These are phyloP conservation scores for Thraustochytrium sp. DNA, from an alignment of 352 stramenopile species.

Conservation along the genomic window DNA sequence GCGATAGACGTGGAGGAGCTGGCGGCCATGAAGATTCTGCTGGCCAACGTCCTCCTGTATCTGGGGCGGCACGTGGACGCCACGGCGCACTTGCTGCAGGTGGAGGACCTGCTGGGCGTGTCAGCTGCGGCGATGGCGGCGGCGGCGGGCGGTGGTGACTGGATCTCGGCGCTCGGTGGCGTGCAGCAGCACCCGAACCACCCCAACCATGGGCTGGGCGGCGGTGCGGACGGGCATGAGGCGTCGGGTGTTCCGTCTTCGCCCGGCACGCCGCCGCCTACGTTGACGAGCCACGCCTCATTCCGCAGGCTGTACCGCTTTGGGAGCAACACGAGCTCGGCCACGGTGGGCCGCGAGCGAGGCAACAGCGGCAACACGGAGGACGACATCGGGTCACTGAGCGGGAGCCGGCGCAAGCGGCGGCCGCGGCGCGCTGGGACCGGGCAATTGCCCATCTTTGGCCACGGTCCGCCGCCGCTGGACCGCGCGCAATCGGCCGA, in stretches of 20 bases:
- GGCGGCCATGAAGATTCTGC: constrained; percentile 26
- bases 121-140: neutral
- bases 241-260: too few species aligned
- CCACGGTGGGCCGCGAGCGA: too few species aligned
- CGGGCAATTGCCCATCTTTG: too few species aligned
- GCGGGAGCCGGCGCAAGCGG: too few species aligned
- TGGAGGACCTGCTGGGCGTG: constrained; percentile 2
- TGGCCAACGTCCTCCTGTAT: constrained; percentile 7
- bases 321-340: too few species aligned
- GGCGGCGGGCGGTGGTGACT: neutral
- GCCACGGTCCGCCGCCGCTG: neutral
- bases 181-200: too few species aligned
- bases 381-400: too few species aligned
- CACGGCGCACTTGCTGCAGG: neutral
- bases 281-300: neutral
- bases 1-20: neutral
- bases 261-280: neutral
- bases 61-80: neutral
- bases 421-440: too few species aligned
- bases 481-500: neutral
- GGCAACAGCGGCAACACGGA: too few species aligned
- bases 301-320: constrained; percentile 19
- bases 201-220: too few species aligned
- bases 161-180: neutral
- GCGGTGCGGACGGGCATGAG: too few species aligned